Evolutionary conservation across 345 rosid species (phyloP), one percentile per base, ranked within the genome.

Genomic region (Abelmoschus esculentus): DNA sequence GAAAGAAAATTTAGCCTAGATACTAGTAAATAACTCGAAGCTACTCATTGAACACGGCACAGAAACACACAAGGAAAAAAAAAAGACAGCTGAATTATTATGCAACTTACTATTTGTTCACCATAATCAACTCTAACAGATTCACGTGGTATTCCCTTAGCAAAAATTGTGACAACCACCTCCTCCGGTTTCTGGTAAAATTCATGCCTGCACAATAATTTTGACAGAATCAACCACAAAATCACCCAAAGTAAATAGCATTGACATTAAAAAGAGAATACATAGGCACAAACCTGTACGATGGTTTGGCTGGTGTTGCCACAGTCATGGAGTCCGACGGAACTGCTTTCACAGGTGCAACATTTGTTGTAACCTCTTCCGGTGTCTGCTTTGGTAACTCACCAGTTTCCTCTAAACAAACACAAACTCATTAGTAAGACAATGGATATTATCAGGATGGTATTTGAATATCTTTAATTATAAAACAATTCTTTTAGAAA

Each of bases 121-220:
- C 98, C 98, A 77, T 84, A 91, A 67, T 87, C 91, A 19, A 90
- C 79, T 8, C 72, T 34, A 52, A 91, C 91, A 76, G 72, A 74
- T 34, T 84, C 70, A 7, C 81, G 81, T 4, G 82, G 90, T 72
- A 95, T 66, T 73, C 96, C 90, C 83, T 90, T 90, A 2, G 96
- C 99, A 73, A 95, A 90, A 56, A 91, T 70, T 18, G 93, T 91
- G 54, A 95, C 84, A 63, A 95, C 96, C 66, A 90, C 93, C 79
- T 88, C 96, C 59, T 91, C 93, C 38, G 92, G 90, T 82, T 84
- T 95, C 81, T 95, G 99, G 81, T 83, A 95, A 74, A 71, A 84
- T 70, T 88, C 96, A 74, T 90, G 98, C 75, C 99, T 95, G 83
- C 64, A 68, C 34, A 72, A 26, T 61, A 61, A 40, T 12, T 31